A percentile compares a stretch with the other conserved stretches of the same genome.
phyloP scores from a whole-genome alignment of 306 rosid genomes.

The Herpetospermum pedunculosum region DNA sequence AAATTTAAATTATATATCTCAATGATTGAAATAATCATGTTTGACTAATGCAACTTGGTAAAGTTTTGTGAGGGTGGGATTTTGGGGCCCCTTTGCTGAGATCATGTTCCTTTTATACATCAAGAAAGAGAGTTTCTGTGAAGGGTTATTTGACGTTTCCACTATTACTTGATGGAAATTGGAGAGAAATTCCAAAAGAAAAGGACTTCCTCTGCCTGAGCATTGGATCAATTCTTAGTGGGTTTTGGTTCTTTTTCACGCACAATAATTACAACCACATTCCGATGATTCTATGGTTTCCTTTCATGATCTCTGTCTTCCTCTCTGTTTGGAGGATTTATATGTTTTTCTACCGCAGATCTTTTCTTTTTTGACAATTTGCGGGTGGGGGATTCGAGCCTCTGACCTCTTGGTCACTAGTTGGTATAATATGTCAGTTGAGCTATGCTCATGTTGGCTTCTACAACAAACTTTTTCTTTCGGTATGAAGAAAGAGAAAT shows the following conservation, averaged over 20 bases:
- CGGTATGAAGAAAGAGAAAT: neutral
- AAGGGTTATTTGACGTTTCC: constrained; percentile 17
- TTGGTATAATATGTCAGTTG: too few relatives aligned
- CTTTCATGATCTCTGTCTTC: neutral
- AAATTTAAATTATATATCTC: neutral
- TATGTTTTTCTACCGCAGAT: neutral
- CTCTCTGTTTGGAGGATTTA: neutral
- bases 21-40: constrained; percentile 14
- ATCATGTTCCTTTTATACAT: constrained; percentile 18
- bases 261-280: neutral
- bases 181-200: neutral
- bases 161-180: constrained; percentile 16
- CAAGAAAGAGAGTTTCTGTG: neutral
- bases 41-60: constrained; percentile 16
- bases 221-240: neutral
- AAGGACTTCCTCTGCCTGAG: neutral
- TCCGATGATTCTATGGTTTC: neutral
- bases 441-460: too few relatives aligned
- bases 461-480: neutral
- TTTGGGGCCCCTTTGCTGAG: constrained; percentile 29
- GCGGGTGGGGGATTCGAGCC: too few relatives aligned
- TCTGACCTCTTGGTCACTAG: too few relatives aligned
- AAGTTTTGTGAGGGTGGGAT: constrained; percentile 17
- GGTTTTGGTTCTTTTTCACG: neutral
- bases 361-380: too few relatives aligned